Evolutionary conservation across 305 asterid genomes (phyloP).

Genomic region (Fraxinus platypoda): DNA sequence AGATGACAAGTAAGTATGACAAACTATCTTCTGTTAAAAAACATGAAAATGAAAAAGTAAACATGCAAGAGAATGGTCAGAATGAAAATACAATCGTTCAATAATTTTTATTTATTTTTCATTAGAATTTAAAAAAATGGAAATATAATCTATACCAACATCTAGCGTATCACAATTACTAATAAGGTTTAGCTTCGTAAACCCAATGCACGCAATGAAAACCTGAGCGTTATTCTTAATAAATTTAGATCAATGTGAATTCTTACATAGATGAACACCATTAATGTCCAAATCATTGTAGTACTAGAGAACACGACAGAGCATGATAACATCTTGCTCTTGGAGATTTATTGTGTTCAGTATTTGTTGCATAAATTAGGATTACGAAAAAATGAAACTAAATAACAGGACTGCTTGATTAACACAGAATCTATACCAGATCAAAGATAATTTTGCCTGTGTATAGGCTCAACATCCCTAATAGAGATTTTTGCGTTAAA

Average conservation of each 20-base stretch:
- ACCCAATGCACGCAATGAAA: not conserved
- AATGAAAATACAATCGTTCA: not conserved
- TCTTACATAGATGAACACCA: not conserved
- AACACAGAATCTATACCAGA: not conserved
- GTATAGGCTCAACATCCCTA: not conserved
- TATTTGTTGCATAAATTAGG: conserved; percentile 9
- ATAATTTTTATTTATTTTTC: not conserved
- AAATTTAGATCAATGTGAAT: not conserved
- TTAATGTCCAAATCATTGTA: not conserved
- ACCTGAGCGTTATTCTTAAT: not conserved
- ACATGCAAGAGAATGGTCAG: not conserved
- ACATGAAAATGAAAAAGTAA: not conserved
- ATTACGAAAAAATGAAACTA: conserved; percentile 2
- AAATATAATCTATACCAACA: not conserved
- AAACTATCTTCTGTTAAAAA: not conserved
- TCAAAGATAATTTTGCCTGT: not conserved
- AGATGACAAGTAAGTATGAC: not conserved
- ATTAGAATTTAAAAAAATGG: not conserved
- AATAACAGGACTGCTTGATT: not conserved
- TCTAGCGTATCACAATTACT: not conserved
- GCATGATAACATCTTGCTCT: conserved; percentile 14
- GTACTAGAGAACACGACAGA: conserved; percentile 9
- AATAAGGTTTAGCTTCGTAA: not conserved
- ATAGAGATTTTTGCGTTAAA: not conserved
- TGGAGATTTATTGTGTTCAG: conserved; percentile 8